phyloP scores from a whole-genome alignment of 306 rosid species.

The Ormosia semicastrata region DNA sequence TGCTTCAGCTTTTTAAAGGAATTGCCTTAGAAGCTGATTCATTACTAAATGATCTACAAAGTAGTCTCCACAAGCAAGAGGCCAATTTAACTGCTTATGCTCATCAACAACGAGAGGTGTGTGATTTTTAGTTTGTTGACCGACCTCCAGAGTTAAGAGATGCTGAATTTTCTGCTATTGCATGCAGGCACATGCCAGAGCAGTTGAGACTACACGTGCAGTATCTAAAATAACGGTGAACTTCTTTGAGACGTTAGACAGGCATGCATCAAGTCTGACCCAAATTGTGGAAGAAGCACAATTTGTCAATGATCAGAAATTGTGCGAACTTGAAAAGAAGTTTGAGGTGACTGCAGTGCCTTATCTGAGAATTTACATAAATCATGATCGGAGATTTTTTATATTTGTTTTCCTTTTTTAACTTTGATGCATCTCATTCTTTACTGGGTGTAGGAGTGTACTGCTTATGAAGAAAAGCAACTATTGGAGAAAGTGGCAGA shows the following conservation, averaged over 20 bases:
- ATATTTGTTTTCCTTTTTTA: neutral
- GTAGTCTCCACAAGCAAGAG: constrained; percentile 86
- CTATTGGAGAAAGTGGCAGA: constrained; percentile 90
- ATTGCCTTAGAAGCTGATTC: constrained; percentile 93
- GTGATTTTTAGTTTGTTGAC: constrained; percentile 17
- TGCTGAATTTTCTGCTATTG: constrained; percentile 25
- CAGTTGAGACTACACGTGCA: constrained; percentile 79
- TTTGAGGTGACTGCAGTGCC: constrained; percentile 70
- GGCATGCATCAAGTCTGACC: constrained; percentile 80
- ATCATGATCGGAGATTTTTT: neutral
- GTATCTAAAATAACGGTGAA: constrained; percentile 83
- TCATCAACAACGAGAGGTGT: constrained; percentile 85
- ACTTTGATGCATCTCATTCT: neutral
- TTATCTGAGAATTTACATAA: constrained; percentile 8
- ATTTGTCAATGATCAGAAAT: constrained; percentile 67
- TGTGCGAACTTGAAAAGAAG: constrained; percentile 86
- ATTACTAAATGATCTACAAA: constrained; percentile 81
- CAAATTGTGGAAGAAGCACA: constrained; percentile 87
- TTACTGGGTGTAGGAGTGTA: constrained; percentile 65
- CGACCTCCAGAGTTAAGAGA: constrained; percentile 8
- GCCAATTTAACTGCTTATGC: constrained; percentile 83
- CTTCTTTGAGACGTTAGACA: constrained; percentile 81
- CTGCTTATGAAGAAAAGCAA: constrained; percentile 91
- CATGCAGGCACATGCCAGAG: constrained; percentile 89
- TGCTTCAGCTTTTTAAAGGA: constrained; percentile 86